phyloP scores from a whole-genome alignment of 768 basidiomycete genomes.

The Scleroderma citrinum region DNA sequence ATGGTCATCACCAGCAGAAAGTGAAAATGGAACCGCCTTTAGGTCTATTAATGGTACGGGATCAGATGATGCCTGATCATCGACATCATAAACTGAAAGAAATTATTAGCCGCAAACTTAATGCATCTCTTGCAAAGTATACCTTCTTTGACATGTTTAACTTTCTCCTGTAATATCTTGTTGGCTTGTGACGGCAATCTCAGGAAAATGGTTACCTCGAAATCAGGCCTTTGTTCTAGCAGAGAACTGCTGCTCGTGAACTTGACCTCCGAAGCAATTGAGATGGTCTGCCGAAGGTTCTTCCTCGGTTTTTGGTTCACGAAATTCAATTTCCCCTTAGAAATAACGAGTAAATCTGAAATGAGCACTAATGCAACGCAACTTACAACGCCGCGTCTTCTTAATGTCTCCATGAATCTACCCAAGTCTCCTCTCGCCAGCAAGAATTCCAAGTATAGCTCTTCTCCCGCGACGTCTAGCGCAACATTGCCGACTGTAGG shows the following conservation, averaged over 20 bases:
- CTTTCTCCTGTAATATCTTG: constrained; percentile 14
- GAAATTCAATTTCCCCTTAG: constrained; percentile 27
- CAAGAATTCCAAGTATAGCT: constrained; percentile 32
- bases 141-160: constrained; percentile 27
- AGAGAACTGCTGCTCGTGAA: constrained; percentile 19
- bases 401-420: constrained; percentile 38
- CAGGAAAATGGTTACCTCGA: constrained; percentile 14
- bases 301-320: constrained; percentile 13
- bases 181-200: neutral
- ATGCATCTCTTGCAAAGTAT: neutral
- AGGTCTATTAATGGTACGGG: neutral
- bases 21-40: neutral
- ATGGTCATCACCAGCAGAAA: neutral
- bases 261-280: constrained; percentile 21
- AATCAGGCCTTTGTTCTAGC: constrained; percentile 17
- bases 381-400: constrained; percentile 44
- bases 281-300: constrained; percentile 17
- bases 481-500: constrained; percentile 33
- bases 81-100: constrained; percentile 21
- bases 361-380: neutral
- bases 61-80: constrained; percentile 10
- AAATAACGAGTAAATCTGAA: neutral
- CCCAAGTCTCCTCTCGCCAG: constrained; percentile 29
- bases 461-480: constrained; percentile 16
- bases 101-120: neutral